A percentile compares a stretch with the other conserved stretches of the same genome.
Evolutionary conservation across 2,329 filamentous ascomycete species (phyloP).

Genomic region (Plectosphaerella plurivora): DNA sequence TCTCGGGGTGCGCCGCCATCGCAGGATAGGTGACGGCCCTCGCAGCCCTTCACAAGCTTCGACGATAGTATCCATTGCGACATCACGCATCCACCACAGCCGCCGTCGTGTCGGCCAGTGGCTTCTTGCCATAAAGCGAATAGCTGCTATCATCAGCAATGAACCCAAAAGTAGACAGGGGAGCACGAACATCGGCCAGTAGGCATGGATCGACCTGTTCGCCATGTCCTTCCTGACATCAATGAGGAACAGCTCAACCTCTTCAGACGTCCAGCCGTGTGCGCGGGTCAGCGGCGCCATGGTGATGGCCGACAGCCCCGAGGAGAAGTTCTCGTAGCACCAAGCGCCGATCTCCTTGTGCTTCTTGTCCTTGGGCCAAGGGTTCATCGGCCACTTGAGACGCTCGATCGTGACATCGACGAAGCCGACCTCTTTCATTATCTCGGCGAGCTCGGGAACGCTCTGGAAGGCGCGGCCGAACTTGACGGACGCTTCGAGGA

Average conservation of each 20-base stretch:
- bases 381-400: constrained; percentile 34
- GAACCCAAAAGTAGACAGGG: background rate
- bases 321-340: constrained; percentile 24
- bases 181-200: background rate
- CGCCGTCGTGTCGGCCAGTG: background rate
- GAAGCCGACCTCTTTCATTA: constrained; percentile 40
- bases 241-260: constrained; percentile 25
- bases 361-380: constrained; percentile 39
- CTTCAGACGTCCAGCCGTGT: constrained; percentile 22
- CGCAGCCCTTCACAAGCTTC: too few relatives aligned
- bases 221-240: constrained; percentile 24
- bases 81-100: too few relatives aligned
- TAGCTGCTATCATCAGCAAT: background rate
- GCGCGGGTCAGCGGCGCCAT: constrained; percentile 26
- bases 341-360: constrained; percentile 39
- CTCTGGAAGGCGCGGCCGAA: constrained; percentile 22
- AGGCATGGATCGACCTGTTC: constrained; percentile 13
- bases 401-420: constrained; percentile 35
- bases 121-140: background rate
- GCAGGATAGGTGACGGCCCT: too few relatives aligned
- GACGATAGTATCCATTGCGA: too few relatives aligned
- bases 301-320: constrained; percentile 21
- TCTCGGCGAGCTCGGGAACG: constrained; percentile 19
- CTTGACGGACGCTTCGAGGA: constrained; percentile 19
- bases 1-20: too few relatives aligned